phyloP scores from a whole-genome alignment of 306 rosid species.

The Quercus parvula region DNA sequence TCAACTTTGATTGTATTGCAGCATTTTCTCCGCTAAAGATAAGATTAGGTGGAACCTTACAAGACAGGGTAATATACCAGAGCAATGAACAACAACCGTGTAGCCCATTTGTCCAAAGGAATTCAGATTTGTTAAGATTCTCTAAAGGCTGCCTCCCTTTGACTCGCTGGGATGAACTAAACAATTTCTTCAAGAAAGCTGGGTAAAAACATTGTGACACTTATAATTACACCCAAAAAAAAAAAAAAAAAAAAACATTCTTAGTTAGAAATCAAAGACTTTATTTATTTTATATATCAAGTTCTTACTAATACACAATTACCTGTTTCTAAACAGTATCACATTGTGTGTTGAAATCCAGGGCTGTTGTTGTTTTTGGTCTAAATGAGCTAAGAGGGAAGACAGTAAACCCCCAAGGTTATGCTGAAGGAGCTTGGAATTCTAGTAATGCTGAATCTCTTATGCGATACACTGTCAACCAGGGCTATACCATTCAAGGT shows the following conservation, averaged over 20 bases:
- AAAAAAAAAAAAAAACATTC: too few species aligned
- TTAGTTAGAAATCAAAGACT: background rate
- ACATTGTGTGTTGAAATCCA: constrained; percentile 36
- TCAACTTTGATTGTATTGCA: constrained; percentile 41
- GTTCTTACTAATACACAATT: background rate
- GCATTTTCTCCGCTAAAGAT: constrained; percentile 92
- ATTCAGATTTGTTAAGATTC: constrained; percentile 53
- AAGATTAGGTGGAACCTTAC: constrained; percentile 85
- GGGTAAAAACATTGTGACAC: constrained; percentile 50
- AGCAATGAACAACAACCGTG: constrained; percentile 46
- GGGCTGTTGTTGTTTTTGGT: constrained; percentile 83
- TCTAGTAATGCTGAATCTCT: constrained; percentile 65
- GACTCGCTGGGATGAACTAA: constrained; percentile 87
- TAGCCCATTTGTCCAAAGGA: constrained; percentile 41
- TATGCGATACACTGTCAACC: constrained; percentile 63
- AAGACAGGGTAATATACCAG: constrained; percentile 71
- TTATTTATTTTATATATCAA: constrained; percentile 9
- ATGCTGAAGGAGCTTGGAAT: constrained; percentile 77
- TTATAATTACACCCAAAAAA: too few species aligned
- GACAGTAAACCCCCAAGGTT: constrained; percentile 19
- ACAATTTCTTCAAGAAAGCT: constrained; percentile 68
- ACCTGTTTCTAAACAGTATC: background rate
- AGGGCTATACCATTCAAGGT: constrained; percentile 66
- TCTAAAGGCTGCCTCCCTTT: constrained; percentile 70
- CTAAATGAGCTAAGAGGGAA: constrained; percentile 79